A percentile compares a stretch with the other conserved stretches of the same genome.
phyloP scores from a whole-genome alignment of 1,284 basidiomycete species.

The Apiotrichum laibachii region DNA sequence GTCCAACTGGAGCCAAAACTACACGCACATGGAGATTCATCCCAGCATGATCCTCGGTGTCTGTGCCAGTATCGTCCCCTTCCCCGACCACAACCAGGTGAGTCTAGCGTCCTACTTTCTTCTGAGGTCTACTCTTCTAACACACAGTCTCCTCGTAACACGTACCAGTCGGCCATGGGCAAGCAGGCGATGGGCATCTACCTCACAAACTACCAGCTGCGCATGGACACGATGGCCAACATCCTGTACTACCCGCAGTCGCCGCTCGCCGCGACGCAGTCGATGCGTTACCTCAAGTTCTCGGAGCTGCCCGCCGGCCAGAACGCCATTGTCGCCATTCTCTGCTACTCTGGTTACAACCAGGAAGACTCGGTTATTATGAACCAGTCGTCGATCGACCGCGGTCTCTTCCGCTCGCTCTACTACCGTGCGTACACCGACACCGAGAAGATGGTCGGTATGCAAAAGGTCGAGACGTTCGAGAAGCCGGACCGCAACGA shows the following conservation, averaged over 20 bases:
- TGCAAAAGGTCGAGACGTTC: slow-evolving; percentile 90
- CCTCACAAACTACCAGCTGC: slow-evolving; percentile 93
- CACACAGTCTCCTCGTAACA: slow-evolving; percentile 90
- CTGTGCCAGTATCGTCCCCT: slow-evolving; percentile 97
- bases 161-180: slow-evolving; percentile 99
- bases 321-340: slow-evolving; percentile 96
- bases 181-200: slow-evolving; percentile 99
- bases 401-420: slow-evolving; percentile 95
- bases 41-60: slow-evolving; percentile 99
- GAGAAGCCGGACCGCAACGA: slow-evolving; percentile 93
- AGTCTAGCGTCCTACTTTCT: slow-evolving; percentile 34
- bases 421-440: slow-evolving; percentile 99
- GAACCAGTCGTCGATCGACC: slow-evolving; percentile 98
- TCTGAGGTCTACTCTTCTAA: slow-evolving; percentile 5
- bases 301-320: slow-evolving; percentile 95
- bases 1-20: slow-evolving; percentile 76
- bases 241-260: slow-evolving; percentile 99
- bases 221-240: slow-evolving; percentile 99
- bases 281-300: slow-evolving; percentile 99
- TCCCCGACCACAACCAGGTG: slow-evolving; percentile 99
- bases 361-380: slow-evolving; percentile 99
- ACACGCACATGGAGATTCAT: slow-evolving; percentile 99
- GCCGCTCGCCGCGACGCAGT: slow-evolving; percentile 93
- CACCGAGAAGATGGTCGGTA: slow-evolving; percentile 93
- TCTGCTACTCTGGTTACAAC: slow-evolving; percentile 99